A percentile compares a stretch with the other conserved stretches of the same genome.
Conservation (phyloP, 306 rosid species). For the Malus fusca region DNA sequence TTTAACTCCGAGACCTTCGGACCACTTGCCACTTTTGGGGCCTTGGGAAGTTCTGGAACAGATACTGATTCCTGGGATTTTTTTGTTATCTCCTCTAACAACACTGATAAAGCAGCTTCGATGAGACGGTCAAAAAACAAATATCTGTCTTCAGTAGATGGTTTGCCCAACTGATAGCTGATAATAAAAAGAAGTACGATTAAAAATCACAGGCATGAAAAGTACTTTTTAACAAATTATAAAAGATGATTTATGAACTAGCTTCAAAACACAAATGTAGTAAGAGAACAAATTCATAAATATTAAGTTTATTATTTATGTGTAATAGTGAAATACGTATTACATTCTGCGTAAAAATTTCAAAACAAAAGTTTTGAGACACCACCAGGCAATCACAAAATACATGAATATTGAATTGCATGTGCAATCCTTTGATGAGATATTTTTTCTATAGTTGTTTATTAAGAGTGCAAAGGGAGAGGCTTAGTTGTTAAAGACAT, state of each 20-base stretch:
- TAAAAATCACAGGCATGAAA: conserved; percentile 5
- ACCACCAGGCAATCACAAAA: not conserved
- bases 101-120: conserved; percentile 74
- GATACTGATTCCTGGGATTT: conserved; percentile 37
- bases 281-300: not conserved
- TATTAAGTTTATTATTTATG: not conserved
- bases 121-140: conserved; percentile 57
- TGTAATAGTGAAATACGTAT: not conserved
- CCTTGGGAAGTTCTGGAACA: conserved; percentile 85
- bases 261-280: not conserved
- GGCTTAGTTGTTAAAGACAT: not conserved
- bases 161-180: conserved; percentile 70
- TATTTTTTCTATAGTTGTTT: not conserved
- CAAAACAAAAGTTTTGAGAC: not conserved
- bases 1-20: conserved; percentile 85
- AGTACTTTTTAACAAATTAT: not conserved
- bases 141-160: conserved; percentile 59
- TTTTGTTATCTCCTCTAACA: conserved; percentile 48
- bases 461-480: not conserved
- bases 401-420: not conserved
- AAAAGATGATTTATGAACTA: not conserved
- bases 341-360: not conserved
- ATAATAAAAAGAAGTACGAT: conserved; percentile 10
- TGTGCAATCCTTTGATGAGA: not conserved
- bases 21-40: conserved; percentile 76